Base-by-base conservation (phyloP, 2,329 filamentous ascomycete genomes). In the Xylaria sp. region DNA sequence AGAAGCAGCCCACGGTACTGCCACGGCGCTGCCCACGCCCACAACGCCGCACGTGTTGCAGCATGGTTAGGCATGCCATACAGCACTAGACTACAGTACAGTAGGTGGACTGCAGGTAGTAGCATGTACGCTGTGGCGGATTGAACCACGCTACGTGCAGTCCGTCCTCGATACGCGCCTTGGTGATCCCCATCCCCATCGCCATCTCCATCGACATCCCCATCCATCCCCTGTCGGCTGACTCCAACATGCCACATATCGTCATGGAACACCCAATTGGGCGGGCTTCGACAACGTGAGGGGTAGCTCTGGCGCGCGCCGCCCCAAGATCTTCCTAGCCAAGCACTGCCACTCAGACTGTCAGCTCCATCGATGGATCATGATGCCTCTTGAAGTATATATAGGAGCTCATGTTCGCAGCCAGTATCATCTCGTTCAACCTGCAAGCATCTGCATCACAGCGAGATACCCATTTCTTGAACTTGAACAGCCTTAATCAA, bases 221-320 rank as follows among this genome's bases (percentile, higher is more conserved):
- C n/a, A n/a, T n/a, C n/a, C n/a, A n/a, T n/a, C 51, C 55, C 47
- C 17, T 3, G 44, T 48, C 33, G 33, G 44, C 44, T 48, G 44
- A 48, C 44, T 48, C 44, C 44, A 48, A 33, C 44, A 48, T 48
- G 6, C 44, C 44, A 48, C 29, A 33, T 35, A 23, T 48, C 29
- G 2, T 17, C 35, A 35, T 48, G 27, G 8, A 35, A 9, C 11
- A 33, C 35, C 17, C 10, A 23, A 10, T 15, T 19, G 8, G 19
- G 13, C 41, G 13, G 33, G 41, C 35, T 37, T 40, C 37, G 35
- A 57, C 44, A 33, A 46, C 44, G 49, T 63, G 60, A 63, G 60
- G 60, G 60, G 60, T 60, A 60, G 33, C 46, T 51, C 46, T 54
- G 15, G n/a, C n/a, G n/a, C n/a, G n/a, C n/a, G n/a, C n/a, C n/a